A percentile compares a stretch with the other conserved stretches of the same genome.
phyloP scores from a whole-genome alignment of 345 rosid species.

The Pugionium cornutum region DNA sequence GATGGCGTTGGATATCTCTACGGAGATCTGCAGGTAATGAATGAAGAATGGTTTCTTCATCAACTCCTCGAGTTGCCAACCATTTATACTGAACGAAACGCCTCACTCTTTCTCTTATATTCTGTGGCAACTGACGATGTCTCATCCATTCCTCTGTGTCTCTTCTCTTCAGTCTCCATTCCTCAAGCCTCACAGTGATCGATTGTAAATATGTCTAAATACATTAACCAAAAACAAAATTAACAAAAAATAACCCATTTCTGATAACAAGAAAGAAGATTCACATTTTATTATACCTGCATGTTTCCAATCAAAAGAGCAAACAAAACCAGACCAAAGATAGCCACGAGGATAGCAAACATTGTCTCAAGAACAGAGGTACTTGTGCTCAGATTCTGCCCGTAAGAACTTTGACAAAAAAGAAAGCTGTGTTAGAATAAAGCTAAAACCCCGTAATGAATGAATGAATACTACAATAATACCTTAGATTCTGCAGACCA shows the following conservation, averaged over 20 bases:
- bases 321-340: constrained; percentile 63
- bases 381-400: constrained; percentile 52
- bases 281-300: constrained; percentile 47
- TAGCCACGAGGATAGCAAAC: constrained; percentile 60
- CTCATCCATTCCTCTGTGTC: constrained; percentile 80
- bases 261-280: constrained; percentile 15
- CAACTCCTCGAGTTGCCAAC: constrained; percentile 76
- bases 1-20: constrained; percentile 74
- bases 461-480: constrained; percentile 5
- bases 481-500: constrained; percentile 94
- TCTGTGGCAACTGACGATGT: constrained; percentile 64
- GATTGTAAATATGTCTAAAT: constrained; percentile 72
- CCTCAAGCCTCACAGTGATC: constrained; percentile 68
- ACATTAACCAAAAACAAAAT: constrained; percentile 9
- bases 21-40: constrained; percentile 72
- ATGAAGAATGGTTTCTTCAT: constrained; percentile 64
- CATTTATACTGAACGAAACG: constrained; percentile 71
- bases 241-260: constrained; percentile 11
- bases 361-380: constrained; percentile 53
- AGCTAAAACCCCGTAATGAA: background rate
- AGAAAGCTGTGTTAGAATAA: constrained; percentile 6
- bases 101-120: constrained; percentile 51
- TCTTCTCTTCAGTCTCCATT: constrained; percentile 68
- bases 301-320: constrained; percentile 66
- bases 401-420: constrained; percentile 51